Evolutionary conservation across 129 eudicot genomes (phyloP), one percentile per base, ranked within the genome.

Genomic region (Sambucus nigra): DNA sequence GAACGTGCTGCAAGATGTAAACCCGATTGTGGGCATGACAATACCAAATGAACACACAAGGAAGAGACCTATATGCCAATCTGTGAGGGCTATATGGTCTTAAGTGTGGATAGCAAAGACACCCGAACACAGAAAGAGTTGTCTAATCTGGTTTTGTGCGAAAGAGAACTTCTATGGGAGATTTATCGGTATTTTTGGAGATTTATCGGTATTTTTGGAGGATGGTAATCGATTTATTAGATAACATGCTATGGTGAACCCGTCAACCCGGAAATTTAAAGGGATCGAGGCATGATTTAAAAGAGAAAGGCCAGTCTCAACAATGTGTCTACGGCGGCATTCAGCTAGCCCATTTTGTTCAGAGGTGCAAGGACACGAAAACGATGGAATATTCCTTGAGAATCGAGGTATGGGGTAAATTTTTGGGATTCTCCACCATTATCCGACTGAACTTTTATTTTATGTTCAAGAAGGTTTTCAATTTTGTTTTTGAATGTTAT

Each of bases 271-370:
- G 15, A 6, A 51, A 22, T 25, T 6, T 23, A 14, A 7, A 3
- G 56, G 56, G 16, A 51, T 13, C 12, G n/a, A 13, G 32, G 56
- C 32, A 23, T 51, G 25, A 13, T 12, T 11, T 8, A 51, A 4
- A 2, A 51, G 11, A 0, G 56, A 7, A 23, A 12, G 15, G 25
- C 33, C 1, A 2, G 32, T 51, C 20, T 51, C 31, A 22, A 51
- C 35, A 6, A 51, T 24, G 7, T 51, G 56, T 1, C 56, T 2
- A 25, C n/a, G 25, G 12, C 52, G 52, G 0, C 52, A 16, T 16
- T 47, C 52, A 5, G 52, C 25, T 5, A 47, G 25, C 6, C 56
- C 56, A 25, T 24, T 51, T 25, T 51, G 56, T 14, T 51, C 56
- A 25, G 56, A 25, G 4, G 33, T 51, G 15, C 25, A 14, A 15